Base-by-base conservation (phyloP, 768 basidiomycete species). In the Rossbeevera mucosa region DNA sequence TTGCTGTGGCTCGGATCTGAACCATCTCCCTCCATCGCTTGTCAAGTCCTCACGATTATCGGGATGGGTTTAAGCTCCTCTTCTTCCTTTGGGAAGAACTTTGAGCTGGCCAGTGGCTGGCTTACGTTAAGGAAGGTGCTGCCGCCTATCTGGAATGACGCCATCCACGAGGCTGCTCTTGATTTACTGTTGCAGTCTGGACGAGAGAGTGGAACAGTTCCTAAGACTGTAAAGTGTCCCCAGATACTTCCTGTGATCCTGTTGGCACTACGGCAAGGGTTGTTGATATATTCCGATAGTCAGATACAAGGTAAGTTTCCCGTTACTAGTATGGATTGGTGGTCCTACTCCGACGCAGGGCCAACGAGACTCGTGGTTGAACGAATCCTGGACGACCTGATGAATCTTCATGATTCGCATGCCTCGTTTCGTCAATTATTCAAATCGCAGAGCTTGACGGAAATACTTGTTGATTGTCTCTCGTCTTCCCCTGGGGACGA, bases 51-150 rank as follows among this genome's bases (percentile, higher is more conserved):
- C 1, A 68, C 68, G 1, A 69, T 93, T 18, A 75, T 91, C 8
- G 73, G 74, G 2, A 72, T 84, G 48, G 78, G 83, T 52, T 72
- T 85, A 25, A 69, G 68, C 14, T 66, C 74, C 25, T 82, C 83
- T 0, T 63, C 77, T 9, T 79, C 83, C 2, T 96, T 94, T 71
- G 78, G 72, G 43, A 76, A 86, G 50, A 92, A 89, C 59, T 92
- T 95, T 58, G 93, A 94, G 64, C 72, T 88, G 1, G 83, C 89
- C 31, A 85, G 85, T 48, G 94, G 94, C 8, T 95, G 92, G 87
- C 82, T 76, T 43, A 75, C 87, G 2, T 64, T 95, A 30, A 86
- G 83, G 64, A 76, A 76, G 4, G 78, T 86, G 24, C 61, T 94
- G 18, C 88, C 91, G 0, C 59, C 66, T 20, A 72, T 76, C 42